Percentiles rank a stretch among this genome's conserved stretches.
Evolutionary conservation across 306 rosid genomes (phyloP).

Genomic region (Pyrus pyrifolia): DNA sequence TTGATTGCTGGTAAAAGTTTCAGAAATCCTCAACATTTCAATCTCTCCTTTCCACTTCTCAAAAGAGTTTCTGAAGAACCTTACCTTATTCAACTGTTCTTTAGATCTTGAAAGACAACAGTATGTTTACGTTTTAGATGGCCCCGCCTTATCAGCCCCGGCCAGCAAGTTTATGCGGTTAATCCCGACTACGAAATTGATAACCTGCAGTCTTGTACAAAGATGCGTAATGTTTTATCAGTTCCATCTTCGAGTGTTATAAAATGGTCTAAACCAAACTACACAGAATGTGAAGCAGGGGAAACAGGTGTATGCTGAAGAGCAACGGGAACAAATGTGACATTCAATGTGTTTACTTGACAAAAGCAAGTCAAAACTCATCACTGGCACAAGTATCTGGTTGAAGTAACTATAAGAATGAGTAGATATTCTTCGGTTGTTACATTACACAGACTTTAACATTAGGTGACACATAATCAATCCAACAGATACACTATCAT

Average conservation of each 20-base stretch:
- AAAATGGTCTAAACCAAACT: constrained; percentile 27
- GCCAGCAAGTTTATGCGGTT: background rate
- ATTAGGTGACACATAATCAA: no score
- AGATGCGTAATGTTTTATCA: constrained; percentile 10
- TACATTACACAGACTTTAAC: no score
- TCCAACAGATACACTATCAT: no score
- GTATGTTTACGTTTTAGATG: no score
- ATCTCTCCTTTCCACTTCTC: constrained; percentile 13
- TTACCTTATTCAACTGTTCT: constrained; percentile 27
- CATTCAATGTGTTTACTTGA: background rate
- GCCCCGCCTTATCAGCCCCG: no score
- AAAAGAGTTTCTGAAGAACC: rapidly evolving
- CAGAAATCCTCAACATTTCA: background rate
- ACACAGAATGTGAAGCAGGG: constrained; percentile 27
- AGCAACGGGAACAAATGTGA: background rate
- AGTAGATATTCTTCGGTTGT: no score
- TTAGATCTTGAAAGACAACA: no score
- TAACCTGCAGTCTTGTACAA: constrained; percentile 15
- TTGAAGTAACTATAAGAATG: no score
- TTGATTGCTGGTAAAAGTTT: constrained; percentile 10
- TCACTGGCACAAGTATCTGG: no score
- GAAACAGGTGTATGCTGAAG: constrained; percentile 25
- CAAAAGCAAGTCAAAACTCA: no score
- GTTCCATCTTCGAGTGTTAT: background rate
- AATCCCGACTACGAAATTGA: background rate